Base-by-base conservation (phyloP, 805 yeast species). In the Cyberlindnera samutprakarnensis region DNA sequence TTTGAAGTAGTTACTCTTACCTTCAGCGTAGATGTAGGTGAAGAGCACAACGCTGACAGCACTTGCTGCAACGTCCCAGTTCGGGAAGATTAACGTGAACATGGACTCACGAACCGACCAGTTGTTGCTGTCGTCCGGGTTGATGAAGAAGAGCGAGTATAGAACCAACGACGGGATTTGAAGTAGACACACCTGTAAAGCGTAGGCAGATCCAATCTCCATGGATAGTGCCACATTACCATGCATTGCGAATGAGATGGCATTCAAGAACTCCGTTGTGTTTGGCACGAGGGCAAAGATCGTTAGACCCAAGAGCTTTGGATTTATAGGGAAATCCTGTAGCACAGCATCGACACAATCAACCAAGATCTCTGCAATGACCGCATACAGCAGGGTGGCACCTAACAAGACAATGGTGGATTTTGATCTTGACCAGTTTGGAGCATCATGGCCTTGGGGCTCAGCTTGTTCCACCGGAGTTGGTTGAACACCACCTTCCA, bases 161-260 rank as follows among this genome's bases (percentile, higher is more conserved):
- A 90, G 51, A 9, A 87, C 94, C 51, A 92, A 69, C 2, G 92
- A 78, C 1, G 98, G 98, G 28, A 92, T 84, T 54, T 92, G 98
- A 43, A 92, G 67, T 37, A 92, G 64, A 46, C 95, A 90, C 12
- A 92, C 98, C 56, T 92, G 98, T 37, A 92, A 66, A 0, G 95
- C 98, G 54, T 92, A 92, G 0, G 98, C 98, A 41, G 94, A 78
- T 38, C 98, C 98, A 56, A 92, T 92, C 54, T 92, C 98, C 95
- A 92, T 84, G 3, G 95, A 84, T 28, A 92, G 64, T 1, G 98
- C 95, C 33, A 92, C 95, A 45, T 92, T 92, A 2, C 98, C 98
- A 46, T 90, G 77, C 45, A 86, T 75, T 0, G 98, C 98, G 63
- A 92, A 92, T 17, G 96, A 87, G 36, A 92, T 88, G 47, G 97